These are phyloP conservation scores for Botrytis galanthina DNA, from an alignment of 2,329 filamentous ascomycete genomes.

Conservation along the genomic window DNA sequence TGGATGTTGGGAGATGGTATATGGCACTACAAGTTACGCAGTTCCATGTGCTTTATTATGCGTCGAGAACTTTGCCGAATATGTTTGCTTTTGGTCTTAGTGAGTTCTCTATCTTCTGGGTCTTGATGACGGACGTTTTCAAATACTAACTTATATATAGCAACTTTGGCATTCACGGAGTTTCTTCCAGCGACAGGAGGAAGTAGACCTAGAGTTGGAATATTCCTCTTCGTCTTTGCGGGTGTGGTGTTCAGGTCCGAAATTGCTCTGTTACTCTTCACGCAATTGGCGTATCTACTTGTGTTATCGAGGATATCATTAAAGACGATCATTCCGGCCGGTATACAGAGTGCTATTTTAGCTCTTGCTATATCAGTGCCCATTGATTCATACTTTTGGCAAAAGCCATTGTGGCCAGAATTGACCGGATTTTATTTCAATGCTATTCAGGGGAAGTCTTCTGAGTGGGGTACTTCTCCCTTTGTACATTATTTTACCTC, in stretches of 20 bases:
- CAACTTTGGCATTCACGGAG: conserved; percentile 57
- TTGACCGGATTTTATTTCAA: conserved; percentile 89
- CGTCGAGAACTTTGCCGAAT: conserved; percentile 87
- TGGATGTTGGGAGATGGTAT: conserved; percentile 73
- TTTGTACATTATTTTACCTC: conserved; percentile 85
- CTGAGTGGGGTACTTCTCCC: conserved; percentile 82
- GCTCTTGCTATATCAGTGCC: conserved; percentile 69
- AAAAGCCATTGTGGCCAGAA: conserved; percentile 83
- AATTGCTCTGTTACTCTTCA: conserved; percentile 73
- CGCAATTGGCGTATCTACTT: conserved; percentile 65
- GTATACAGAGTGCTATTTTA: conserved; percentile 61
- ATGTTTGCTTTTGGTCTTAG: conserved; percentile 91
- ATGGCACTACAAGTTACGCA: conserved; percentile 74
- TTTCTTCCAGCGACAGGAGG: conserved; percentile 46
- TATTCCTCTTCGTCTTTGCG: conserved; percentile 75
- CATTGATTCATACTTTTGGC: conserved; percentile 94
- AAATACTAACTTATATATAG: conserved; percentile 42
- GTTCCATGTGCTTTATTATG: conserved; percentile 92
- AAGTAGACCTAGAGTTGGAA: conserved; percentile 45
- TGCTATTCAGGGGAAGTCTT: conserved; percentile 76
- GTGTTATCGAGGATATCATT: conserved; percentile 52
- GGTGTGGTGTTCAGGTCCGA: conserved; percentile 88
- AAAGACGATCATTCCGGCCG: conserved; percentile 61
- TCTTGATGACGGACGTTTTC: background rate
- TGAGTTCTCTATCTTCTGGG: conserved; percentile 45